These are phyloP conservation scores for Decorospora gaudefroyi DNA, from an alignment of 2,329 filamentous ascomycete genomes.

Conservation along the genomic window DNA sequence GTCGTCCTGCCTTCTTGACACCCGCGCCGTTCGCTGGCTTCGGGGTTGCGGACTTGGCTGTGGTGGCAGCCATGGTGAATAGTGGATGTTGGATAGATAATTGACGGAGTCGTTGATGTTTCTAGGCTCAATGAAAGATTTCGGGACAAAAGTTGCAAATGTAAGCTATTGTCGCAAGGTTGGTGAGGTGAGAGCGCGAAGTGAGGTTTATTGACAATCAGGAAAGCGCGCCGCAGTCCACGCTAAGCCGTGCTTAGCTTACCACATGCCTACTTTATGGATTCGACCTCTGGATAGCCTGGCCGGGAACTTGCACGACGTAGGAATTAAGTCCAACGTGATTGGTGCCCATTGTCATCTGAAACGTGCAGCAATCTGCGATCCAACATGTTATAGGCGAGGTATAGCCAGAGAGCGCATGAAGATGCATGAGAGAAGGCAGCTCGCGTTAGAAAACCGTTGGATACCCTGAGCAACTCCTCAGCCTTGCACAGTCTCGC, in stretches of 20 bases:
- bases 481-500: background rate
- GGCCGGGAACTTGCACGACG: conserved; percentile 10
- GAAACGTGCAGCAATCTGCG: conserved; percentile 17
- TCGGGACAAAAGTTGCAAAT: background rate
- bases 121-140: no score
- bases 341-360: conserved; percentile 18
- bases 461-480: background rate
- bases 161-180: conserved; percentile 8
- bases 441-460: background rate
- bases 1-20: conserved; percentile 36
- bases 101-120: no score
- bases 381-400: conserved; percentile 10
- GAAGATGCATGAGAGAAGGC: background rate
- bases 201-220: conserved; percentile 22
- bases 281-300: conserved; percentile 14
- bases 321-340: conserved; percentile 3
- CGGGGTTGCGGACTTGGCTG: conserved; percentile 32
- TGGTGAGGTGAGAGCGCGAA: conserved; percentile 11
- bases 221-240: conserved; percentile 13
- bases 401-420: conserved; percentile 4
- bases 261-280: conserved; percentile 11
- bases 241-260: conserved; percentile 11
- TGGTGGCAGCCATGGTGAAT: conserved; percentile 33
- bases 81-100: conserved; percentile 1
- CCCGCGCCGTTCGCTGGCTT: conserved; percentile 31